Percentiles rank a stretch among this genome's conserved stretches.
Conservation (phyloP, 73 alveolate genomes). For the Uronychia binucleata region DNA sequence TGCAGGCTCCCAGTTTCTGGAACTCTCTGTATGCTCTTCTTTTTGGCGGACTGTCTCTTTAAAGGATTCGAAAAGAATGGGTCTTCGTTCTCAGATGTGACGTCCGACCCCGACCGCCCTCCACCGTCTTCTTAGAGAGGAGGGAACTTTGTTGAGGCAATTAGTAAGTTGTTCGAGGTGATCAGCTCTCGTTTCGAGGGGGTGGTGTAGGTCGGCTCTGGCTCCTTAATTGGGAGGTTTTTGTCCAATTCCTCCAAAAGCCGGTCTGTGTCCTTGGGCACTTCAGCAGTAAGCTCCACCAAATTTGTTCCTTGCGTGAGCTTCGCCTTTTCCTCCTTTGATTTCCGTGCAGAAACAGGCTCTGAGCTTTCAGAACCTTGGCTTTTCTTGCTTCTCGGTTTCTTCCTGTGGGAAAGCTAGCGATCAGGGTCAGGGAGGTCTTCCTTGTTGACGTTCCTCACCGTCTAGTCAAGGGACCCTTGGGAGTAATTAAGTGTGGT, state of each 20-base stretch:
- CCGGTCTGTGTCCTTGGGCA: neutral
- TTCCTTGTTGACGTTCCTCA: neutral
- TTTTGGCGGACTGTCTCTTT: neutral
- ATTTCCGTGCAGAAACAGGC: too few species aligned
- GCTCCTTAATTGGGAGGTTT: neutral
- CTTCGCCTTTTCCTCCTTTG: too few species aligned
- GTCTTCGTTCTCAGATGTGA: neutral
- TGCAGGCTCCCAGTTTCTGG: neutral
- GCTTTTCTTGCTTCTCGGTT: neutral
- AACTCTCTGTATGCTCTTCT: neutral
- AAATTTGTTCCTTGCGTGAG: too few species aligned
- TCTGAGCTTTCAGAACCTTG: neutral
- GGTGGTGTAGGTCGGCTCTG: neutral
- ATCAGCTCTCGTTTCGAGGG: neutral
- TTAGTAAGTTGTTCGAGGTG: neutral
- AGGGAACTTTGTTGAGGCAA: neutral
- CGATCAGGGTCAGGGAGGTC: neutral
- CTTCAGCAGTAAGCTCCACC: neutral
- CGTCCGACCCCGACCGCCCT: neutral
- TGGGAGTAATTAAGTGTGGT: neutral
- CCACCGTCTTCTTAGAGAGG: neutral
- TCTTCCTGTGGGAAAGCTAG: neutral
- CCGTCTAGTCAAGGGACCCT: neutral
- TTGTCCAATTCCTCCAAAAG: neutral
- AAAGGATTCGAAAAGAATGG: neutral